Evolutionary conservation across 495 filamentous ascomycete genomes (phyloP), one percentile per base, ranked within the genome.

Genomic region (Hypoxylon perforatum): DNA sequence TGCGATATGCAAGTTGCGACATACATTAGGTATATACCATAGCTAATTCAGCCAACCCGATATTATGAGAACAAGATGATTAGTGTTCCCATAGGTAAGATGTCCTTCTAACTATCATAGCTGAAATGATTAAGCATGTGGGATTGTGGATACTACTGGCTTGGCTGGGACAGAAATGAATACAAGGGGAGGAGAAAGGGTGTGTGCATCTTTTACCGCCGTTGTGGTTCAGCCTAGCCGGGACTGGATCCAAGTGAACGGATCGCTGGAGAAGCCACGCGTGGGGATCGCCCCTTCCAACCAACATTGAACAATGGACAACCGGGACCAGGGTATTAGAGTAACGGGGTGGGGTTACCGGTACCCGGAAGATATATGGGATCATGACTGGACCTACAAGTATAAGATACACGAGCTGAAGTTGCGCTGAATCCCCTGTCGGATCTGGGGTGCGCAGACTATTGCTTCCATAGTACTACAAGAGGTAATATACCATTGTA

Each of bases 241-340:
- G 59, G 63, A 42, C 52, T 21, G 15, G 61, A 57, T 67, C 64
- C 61, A 67, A 38, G 51, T 33, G 45, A 28, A 51, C 52, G 64
- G 64, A 45, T 67, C 57, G 47, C 44, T 44, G 15, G 48, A 53
- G 41, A 67, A 63, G 65, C 65, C 59, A 63, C 58, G 48, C 42
- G 53, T 35, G 53, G 52, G 48, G 65, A 68, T 68, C 65, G 18
- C 21, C 25, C 65, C 53, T 51, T 47, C 52, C 41, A 61, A 57
- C 52, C 52, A 67, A 67, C 57, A 57, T 46, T 57, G 44, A 67
- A 67, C 57, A 57, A 47, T 57, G 44, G 45, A 57, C 36, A 52
- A 54, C 57, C 46, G 39, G 55, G 64, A 35, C 36, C 17, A 56
- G 47, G 10, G 50, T 28, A 46, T 41, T 15, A 10, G 23, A 25